Evolutionary conservation across 129 eudicot genomes (phyloP).

Genomic region (Pulicaria dysenterica): DNA sequence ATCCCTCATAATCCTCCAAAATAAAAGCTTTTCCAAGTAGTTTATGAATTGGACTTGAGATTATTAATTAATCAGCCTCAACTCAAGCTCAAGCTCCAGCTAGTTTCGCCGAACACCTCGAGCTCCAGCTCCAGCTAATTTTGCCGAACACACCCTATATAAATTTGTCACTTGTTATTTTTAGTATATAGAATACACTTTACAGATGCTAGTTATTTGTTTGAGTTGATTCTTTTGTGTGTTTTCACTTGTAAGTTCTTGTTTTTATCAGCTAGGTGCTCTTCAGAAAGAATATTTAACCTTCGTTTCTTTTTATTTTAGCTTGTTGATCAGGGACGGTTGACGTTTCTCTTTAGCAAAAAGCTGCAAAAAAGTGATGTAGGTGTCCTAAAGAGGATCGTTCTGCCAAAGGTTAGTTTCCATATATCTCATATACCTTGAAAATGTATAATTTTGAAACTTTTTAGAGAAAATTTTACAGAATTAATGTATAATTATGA

Average conservation of each 20-base stretch:
- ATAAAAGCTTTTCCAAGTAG: too few species aligned
- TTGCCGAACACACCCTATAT: too few species aligned
- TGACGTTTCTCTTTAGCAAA: constrained; percentile 79
- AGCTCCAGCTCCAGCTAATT: too few species aligned
- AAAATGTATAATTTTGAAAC: neutral
- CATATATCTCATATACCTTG: neutral
- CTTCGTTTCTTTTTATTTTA: constrained; percentile 21
- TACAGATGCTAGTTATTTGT: neutral
- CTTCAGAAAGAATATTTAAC: neutral
- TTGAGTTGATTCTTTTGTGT: neutral
- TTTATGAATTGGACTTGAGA: too few species aligned
- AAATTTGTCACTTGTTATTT: neutral
- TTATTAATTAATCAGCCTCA: too few species aligned
- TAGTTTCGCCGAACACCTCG: too few species aligned
- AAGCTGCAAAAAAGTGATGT: constrained; percentile 89
- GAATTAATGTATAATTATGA: neutral
- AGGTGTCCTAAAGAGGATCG: constrained; percentile 65
- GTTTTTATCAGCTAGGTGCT: neutral
- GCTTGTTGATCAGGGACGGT: constrained; percentile 55
- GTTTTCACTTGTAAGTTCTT: neutral
- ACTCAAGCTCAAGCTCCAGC: too few species aligned
- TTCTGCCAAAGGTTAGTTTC: constrained; percentile 81
- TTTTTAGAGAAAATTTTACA: neutral
- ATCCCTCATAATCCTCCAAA: too few species aligned
- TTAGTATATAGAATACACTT: neutral